These are phyloP conservation scores for Alternaria tenuissima DNA, from an alignment of 2,329 filamentous ascomycete species.

Conservation along the genomic window DNA sequence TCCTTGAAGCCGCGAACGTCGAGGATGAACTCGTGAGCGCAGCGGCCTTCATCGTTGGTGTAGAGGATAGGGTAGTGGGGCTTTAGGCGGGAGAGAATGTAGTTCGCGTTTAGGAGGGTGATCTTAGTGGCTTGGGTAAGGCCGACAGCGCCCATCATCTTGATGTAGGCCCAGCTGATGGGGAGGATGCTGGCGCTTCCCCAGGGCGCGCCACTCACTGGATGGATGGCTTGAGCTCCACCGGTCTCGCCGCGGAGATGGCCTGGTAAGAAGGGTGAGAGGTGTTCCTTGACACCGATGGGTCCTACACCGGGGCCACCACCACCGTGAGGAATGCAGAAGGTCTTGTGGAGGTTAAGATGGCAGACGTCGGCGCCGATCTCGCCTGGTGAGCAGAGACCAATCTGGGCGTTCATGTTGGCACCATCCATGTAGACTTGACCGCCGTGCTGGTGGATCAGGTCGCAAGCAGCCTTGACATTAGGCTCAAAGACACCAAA, in stretches of 20 bases:
- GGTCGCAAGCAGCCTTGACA: slow-evolving; percentile 82
- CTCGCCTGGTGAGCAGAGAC: slow-evolving; percentile 90
- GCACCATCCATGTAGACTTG: slow-evolving; percentile 99
- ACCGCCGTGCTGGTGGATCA: slow-evolving; percentile 87
- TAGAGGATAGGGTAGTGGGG: slow-evolving; percentile 92
- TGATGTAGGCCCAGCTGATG: slow-evolving; percentile 95
- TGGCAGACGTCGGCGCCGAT: slow-evolving; percentile 98
- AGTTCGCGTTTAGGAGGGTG: slow-evolving; percentile 95
- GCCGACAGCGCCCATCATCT: slow-evolving; percentile 86
- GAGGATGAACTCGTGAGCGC: slow-evolving; percentile 97
- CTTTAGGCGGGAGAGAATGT: slow-evolving; percentile 87
- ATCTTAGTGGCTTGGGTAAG: slow-evolving; percentile 90
- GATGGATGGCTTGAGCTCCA: slow-evolving; percentile 67
- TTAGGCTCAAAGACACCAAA: slow-evolving; percentile 94
- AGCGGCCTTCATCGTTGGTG: slow-evolving; percentile 86
- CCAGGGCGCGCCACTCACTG: slow-evolving; percentile 82
- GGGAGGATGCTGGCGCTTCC: slow-evolving; percentile 91
- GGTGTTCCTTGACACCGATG: slow-evolving; percentile 87
- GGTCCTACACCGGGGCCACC: slow-evolving; percentile 93
- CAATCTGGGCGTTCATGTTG: slow-evolving; percentile 98
- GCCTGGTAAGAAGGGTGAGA: slow-evolving; percentile 77
- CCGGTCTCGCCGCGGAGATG: slow-evolving; percentile 69
- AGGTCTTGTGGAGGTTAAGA: slow-evolving; percentile 97
- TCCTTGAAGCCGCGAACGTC: slow-evolving; percentile 87
- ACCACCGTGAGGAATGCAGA: slow-evolving; percentile 96